These are phyloP conservation scores for Clavispora asparagi DNA, from an alignment of 805 yeast genomes.

Conservation along the genomic window DNA sequence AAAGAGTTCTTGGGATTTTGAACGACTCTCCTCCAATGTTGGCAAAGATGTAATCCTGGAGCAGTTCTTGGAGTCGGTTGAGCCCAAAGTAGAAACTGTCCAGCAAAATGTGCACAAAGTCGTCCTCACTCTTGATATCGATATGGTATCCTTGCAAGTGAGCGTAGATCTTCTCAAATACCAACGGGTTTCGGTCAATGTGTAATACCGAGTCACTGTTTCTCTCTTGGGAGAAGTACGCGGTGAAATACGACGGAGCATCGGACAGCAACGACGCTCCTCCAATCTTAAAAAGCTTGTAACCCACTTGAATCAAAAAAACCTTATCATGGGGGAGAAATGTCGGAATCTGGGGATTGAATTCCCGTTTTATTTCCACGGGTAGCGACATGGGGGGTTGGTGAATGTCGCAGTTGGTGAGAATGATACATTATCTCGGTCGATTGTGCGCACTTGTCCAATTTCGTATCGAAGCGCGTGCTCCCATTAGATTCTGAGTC, in stretches of 20 bases:
- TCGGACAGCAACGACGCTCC: slow-evolving; percentile 86
- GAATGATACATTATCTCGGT: too few species aligned
- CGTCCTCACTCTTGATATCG: slow-evolving; percentile 52
- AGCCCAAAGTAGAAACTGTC: slow-evolving; percentile 74
- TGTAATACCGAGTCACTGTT: slow-evolving; percentile 43
- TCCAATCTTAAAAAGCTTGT: slow-evolving; percentile 53
- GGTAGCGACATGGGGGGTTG: too few species aligned
- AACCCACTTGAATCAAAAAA: slow-evolving; percentile 69
- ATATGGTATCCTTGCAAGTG: slow-evolving; percentile 82
- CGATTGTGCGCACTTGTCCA: too few species aligned
- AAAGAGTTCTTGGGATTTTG: slow-evolving; percentile 50
- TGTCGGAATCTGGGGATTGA: slow-evolving; percentile 42
- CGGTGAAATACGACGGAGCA: slow-evolving; percentile 84
- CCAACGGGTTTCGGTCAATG: slow-evolving; percentile 69
- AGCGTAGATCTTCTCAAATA: slow-evolving; percentile 59
- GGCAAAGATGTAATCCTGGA: slow-evolving; percentile 55
- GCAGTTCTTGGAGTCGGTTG: slow-evolving; percentile 44
- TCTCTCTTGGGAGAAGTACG: slow-evolving; percentile 46
- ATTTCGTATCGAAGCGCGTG: too few species aligned
- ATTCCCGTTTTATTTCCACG: slow-evolving; percentile 18
- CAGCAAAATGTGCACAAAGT: slow-evolving; percentile 54
- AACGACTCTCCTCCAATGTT: slow-evolving; percentile 58
- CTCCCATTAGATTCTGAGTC: too few species aligned
- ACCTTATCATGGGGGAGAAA: slow-evolving; percentile 65
- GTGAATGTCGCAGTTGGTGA: too few species aligned